Conservation (phyloP, 352 stramenopile species). For the Globisporangium megalacanthum region DNA sequence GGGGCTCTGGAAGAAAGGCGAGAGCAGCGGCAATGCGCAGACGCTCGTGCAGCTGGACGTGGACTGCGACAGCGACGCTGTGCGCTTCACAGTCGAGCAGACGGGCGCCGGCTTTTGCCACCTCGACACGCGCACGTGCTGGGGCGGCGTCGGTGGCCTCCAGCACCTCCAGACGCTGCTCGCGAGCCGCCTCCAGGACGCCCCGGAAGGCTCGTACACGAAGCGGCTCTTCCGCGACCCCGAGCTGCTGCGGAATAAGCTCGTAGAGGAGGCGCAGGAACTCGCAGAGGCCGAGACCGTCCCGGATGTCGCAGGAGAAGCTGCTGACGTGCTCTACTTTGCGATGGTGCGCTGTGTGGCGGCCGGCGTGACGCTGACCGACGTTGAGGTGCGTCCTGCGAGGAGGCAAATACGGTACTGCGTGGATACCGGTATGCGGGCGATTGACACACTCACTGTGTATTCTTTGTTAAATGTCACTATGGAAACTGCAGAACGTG, state of each 20-base stretch:
- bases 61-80: slow-evolving; percentile 95
- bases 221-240: slow-evolving; percentile 94
- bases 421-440: no score
- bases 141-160: slow-evolving; percentile 84
- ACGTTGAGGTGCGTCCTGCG: slow-evolving; percentile 67
- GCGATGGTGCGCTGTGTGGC: slow-evolving; percentile 91
- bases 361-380: slow-evolving; percentile 88
- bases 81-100: slow-evolving; percentile 94
- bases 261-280: slow-evolving; percentile 96
- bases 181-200: slow-evolving; percentile 75
- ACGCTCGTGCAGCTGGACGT: slow-evolving; percentile 90
- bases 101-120: slow-evolving; percentile 70
- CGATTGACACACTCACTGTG: background rate
- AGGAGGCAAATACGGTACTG: no score
- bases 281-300: slow-evolving; percentile 83
- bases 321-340: slow-evolving; percentile 97
- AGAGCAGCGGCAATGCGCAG: slow-evolving; percentile 93
- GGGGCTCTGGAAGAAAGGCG: slow-evolving; percentile 93
- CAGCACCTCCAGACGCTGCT: slow-evolving; percentile 89
- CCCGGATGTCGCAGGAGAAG: slow-evolving; percentile 90
- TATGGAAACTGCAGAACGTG: slow-evolving; percentile 45
- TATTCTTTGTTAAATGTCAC: background rate
- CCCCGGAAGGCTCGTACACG: slow-evolving; percentile 94
- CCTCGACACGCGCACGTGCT: slow-evolving; percentile 92
- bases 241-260: slow-evolving; percentile 91